phyloP scores from a whole-genome alignment of 371 early-diverging fungal genomes.

The Coemansia sp. region DNA sequence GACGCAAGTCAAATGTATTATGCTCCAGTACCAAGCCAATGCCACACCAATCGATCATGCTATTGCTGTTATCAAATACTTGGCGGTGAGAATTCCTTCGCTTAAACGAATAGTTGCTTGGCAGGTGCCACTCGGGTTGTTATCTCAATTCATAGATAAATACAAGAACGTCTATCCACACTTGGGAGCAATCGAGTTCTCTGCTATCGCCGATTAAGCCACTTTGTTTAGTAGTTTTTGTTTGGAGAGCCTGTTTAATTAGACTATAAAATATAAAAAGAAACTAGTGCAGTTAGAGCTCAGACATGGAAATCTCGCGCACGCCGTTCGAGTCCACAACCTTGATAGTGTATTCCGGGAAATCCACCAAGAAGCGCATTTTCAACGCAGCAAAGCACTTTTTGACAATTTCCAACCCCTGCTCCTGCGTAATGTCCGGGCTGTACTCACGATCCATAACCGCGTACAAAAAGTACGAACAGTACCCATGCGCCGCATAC shows the following conservation, averaged over 20 bases:
- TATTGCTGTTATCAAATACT: background rate
- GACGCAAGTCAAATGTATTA: background rate
- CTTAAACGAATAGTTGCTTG: background rate
- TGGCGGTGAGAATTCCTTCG: background rate
- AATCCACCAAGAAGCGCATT: constrained; percentile 82
- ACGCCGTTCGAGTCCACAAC: constrained; percentile 85
- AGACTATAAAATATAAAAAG: constrained; percentile 1
- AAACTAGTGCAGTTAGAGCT: background rate
- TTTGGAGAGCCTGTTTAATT: background rate
- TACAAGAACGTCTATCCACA: constrained; percentile 1
- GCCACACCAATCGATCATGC: background rate
- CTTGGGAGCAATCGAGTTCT: background rate
- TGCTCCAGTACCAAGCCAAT: background rate
- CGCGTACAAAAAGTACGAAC: constrained; percentile 85
- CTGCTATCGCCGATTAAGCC: background rate
- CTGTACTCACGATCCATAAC: constrained; percentile 92
- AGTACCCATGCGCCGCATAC: constrained; percentile 93
- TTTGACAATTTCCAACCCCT: constrained; percentile 74
- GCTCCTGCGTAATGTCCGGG: constrained; percentile 78
- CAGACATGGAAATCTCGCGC: constrained; percentile 24
- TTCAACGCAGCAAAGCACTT: constrained; percentile 87
- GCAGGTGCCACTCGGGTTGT: background rate
- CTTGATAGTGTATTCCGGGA: constrained; percentile 80
- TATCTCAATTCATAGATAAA: background rate
- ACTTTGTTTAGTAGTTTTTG: background rate